Evolutionary conservation across 1,284 basidiomycete genomes (phyloP).

Genomic region (Ganoderma sinense): DNA sequence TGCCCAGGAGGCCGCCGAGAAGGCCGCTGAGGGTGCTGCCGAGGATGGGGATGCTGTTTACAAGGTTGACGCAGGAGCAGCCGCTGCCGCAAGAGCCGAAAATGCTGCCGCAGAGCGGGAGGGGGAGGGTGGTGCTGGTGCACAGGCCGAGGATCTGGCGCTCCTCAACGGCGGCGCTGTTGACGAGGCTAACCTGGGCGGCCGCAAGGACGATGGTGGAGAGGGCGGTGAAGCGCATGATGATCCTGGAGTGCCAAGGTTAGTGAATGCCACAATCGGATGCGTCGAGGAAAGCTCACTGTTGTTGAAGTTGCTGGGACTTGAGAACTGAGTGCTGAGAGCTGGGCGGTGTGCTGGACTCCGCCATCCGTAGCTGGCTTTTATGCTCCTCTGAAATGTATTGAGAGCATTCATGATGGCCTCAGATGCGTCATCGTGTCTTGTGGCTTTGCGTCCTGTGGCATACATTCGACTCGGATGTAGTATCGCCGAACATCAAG

Average conservation of each 20-base stretch:
- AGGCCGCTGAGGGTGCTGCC: neutral
- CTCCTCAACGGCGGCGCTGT: neutral
- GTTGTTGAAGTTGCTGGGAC: neutral
- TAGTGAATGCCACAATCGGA: neutral
- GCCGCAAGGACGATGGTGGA: constrained; percentile 7
- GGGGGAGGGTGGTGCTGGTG: constrained; percentile 6
- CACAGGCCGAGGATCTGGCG: constrained; percentile 9
- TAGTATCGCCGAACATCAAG: neutral
- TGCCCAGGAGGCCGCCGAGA: constrained; percentile 4
- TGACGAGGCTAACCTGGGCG: constrained; percentile 6
- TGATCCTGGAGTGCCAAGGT: constrained; percentile 1
- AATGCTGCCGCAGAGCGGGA: constrained; percentile 6
- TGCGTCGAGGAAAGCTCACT: neutral
- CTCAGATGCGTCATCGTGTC: neutral
- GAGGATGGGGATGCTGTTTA: constrained; percentile 7
- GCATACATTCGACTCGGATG: neutral
- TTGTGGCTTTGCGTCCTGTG: neutral
- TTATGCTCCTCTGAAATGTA: neutral
- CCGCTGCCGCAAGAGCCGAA: constrained; percentile 5
- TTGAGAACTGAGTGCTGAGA: constrained; percentile 3
- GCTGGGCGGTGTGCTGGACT: constrained; percentile 4
- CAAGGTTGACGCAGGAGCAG: constrained; percentile 7
- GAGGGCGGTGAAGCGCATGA: constrained; percentile 13
- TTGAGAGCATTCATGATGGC: neutral
- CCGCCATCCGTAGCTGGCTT: neutral